Percentiles rank a stretch among this genome's conserved stretches.
Evolutionary conservation across 805 yeast species (phyloP).

Genomic region (Kodamaea lidongshanica): DNA sequence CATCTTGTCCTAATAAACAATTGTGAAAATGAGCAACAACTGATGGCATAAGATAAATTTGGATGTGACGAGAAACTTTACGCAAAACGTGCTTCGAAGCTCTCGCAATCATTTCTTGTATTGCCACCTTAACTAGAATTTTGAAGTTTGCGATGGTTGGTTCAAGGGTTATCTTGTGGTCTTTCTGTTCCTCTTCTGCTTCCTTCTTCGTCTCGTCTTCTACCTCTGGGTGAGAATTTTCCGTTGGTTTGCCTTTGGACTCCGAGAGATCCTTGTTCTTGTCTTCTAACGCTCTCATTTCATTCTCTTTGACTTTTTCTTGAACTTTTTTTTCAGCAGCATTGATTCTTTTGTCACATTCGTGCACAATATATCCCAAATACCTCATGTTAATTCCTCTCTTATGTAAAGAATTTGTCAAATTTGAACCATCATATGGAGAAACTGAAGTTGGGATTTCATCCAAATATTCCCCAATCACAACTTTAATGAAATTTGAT

Average conservation of each 20-base stretch:
- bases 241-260: conserved; percentile 23
- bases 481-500: conserved; percentile 53
- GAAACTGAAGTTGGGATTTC: conserved; percentile 51
- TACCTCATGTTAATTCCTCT: conserved; percentile 87
- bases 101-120: conserved; percentile 73
- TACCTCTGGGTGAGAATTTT: too few species aligned
- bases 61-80: conserved; percentile 37
- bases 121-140: conserved; percentile 43
- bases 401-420: conserved; percentile 63
- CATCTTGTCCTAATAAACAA: conserved; percentile 51
- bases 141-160: conserved; percentile 39
- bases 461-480: conserved; percentile 58
- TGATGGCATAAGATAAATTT: conserved; percentile 50
- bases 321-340: conserved; percentile 13
- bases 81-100: conserved; percentile 71
- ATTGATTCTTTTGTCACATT: conserved; percentile 18
- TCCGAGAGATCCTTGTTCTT: conserved; percentile 21
- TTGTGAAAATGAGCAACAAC: conserved; percentile 69
- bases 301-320: conserved; percentile 20
- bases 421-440: conserved; percentile 79
- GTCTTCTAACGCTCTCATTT: conserved; percentile 16
- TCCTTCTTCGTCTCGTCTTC: conserved; percentile 19
- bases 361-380: conserved; percentile 56
- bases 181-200: conserved; percentile 21
- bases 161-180: conserved; percentile 36